Evolutionary conservation across 106 monocot species (phyloP).

Genomic region (Acorus gramineus): DNA sequence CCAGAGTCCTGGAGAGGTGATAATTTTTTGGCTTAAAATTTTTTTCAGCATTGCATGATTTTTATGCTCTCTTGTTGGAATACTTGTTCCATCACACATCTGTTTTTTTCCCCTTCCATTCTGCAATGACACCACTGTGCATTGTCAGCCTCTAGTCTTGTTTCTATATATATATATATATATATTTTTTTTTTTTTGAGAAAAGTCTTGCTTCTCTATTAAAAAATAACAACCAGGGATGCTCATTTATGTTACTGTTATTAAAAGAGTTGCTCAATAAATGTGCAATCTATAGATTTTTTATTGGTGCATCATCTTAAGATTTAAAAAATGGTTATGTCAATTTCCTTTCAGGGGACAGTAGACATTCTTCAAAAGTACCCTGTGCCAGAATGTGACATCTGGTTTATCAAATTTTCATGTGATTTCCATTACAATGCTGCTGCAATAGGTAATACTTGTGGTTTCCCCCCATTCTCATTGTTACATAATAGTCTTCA

Average conservation of each 20-base stretch:
- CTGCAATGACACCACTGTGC: background rate
- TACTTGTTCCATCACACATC: no score
- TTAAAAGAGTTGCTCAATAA: background rate
- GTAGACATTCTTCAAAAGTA: slow-evolving; percentile 93
- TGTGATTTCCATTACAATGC: slow-evolving; percentile 94
- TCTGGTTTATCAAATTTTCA: slow-evolving; percentile 90
- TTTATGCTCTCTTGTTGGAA: background rate
- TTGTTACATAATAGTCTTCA: no score
- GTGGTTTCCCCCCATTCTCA: no score
- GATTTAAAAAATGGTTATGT: background rate
- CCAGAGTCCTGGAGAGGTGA: slow-evolving; percentile 90
- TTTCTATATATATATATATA: background rate
- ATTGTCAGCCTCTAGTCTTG: background rate
- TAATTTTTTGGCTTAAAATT: background rate
- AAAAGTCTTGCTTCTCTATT: no score
- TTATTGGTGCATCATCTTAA: background rate
- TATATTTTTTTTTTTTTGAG: no score
- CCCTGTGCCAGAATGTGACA: slow-evolving; percentile 82
- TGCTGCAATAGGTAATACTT: slow-evolving; percentile 62
- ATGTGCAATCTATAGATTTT: background rate
- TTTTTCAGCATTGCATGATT: background rate
- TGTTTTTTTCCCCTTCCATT: background rate
- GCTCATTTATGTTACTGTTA: no score
- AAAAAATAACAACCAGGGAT: no score
- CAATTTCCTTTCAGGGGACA: background rate